Evolutionary conservation across 2,329 filamentous ascomycete genomes (phyloP).

Genomic region (Aspergillus quadrilineatus): DNA sequence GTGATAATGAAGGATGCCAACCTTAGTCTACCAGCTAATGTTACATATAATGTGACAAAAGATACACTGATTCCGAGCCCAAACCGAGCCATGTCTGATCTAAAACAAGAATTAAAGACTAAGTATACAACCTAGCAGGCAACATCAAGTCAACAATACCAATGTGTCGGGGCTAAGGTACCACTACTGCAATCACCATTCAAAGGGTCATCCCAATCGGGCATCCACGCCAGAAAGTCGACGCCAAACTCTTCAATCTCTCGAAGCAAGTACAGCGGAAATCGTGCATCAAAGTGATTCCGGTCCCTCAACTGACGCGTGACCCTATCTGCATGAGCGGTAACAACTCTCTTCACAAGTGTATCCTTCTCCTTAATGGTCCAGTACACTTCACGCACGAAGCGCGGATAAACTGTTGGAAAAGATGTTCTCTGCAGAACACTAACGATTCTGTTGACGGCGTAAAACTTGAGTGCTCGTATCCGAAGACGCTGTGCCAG

Average conservation of each 20-base stretch:
- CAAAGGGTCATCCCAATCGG: not conserved
- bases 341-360: not conserved
- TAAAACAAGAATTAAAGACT: not conserved
- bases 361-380: not conserved
- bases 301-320: not conserved
- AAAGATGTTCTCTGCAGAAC: not conserved
- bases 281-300: conserved; percentile 5
- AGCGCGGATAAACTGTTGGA: conserved; percentile 6
- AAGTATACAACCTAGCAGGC: not conserved
- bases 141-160: not conserved
- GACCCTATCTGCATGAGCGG: not conserved
- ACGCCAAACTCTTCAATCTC: not conserved
- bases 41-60: not conserved
- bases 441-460: not conserved
- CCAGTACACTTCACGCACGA: conserved; percentile 9
- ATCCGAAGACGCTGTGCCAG: conserved; percentile 1
- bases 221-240: not conserved
- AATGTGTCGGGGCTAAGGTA: not conserved
- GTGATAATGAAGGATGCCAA: not conserved
- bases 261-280: not conserved
- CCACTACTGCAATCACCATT: not conserved
- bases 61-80: not conserved
- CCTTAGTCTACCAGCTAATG: conserved; percentile 15
- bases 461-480: not conserved
- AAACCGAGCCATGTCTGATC: too few species aligned